These are phyloP conservation scores for Moesziomyces sp. DNA, from an alignment of 1,284 basidiomycete species.

Conservation along the genomic window DNA sequence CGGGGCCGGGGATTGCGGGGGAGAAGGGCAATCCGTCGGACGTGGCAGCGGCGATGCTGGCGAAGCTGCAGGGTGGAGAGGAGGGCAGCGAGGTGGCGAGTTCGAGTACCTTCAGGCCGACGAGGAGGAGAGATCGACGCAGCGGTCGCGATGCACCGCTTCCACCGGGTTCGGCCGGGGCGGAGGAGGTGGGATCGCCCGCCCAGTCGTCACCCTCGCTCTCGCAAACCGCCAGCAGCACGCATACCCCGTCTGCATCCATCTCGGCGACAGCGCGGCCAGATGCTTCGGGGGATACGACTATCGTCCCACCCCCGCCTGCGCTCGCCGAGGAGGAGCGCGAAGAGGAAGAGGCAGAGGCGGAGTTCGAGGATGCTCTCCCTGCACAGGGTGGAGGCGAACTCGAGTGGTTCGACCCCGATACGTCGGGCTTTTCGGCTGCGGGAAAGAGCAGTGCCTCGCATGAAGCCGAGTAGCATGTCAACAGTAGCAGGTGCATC, in stretches of 20 bases:
- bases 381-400: slow-evolving; percentile 7
- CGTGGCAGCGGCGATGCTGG: slow-evolving; percentile 62
- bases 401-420: slow-evolving; percentile 56
- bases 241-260: slow-evolving; percentile 18
- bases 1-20: not conserved
- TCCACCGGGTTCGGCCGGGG: not conserved
- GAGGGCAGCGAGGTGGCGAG: slow-evolving; percentile 5
- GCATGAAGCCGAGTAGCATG: not conserved
- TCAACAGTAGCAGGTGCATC: too few species aligned
- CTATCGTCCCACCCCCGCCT: slow-evolving; percentile 2
- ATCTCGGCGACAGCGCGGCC: slow-evolving; percentile 8
- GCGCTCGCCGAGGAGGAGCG: slow-evolving; percentile 7
- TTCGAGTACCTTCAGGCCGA: slow-evolving; percentile 30
- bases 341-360: slow-evolving; percentile 9
- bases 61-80: slow-evolving; percentile 57
- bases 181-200: slow-evolving; percentile 7
- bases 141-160: slow-evolving; percentile 27
- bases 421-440: slow-evolving; percentile 41
- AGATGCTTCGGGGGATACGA: slow-evolving; percentile 21
- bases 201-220: slow-evolving; percentile 14
- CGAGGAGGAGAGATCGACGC: slow-evolving; percentile 36
- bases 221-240: slow-evolving; percentile 22
- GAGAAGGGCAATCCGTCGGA: slow-evolving; percentile 49
- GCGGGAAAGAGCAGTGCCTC: slow-evolving; percentile 26
- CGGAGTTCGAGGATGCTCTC: slow-evolving; percentile 8